Percentiles rank a stretch among this genome's conserved stretches.
phyloP scores from a whole-genome alignment of 1,284 basidiomycete species.

The Phaffia rhodozyma region DNA sequence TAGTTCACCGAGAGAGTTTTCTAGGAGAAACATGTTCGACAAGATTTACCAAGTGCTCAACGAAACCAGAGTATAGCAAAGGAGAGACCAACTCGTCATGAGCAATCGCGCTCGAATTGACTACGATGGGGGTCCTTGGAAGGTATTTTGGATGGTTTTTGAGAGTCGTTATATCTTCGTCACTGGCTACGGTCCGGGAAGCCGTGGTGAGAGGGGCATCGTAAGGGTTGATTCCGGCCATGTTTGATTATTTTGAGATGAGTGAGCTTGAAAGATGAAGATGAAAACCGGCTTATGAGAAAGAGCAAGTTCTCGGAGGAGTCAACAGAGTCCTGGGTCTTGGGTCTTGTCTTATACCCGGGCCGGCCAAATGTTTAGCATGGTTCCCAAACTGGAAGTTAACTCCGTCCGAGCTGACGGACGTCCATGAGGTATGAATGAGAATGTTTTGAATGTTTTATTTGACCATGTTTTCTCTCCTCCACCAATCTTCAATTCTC shows the following conservation, averaged over 20 bases:
- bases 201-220: constrained; percentile 19
- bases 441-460: no score
- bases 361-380: no score
- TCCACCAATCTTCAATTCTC: no score
- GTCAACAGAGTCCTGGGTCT: no score
- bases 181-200: constrained; percentile 8
- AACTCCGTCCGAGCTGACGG: no score
- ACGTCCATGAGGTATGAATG: no score
- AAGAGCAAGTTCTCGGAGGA: no score
- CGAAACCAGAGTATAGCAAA: constrained; percentile 47
- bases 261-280: no score
- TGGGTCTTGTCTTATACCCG: no score
- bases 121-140: constrained; percentile 17
- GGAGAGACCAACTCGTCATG: constrained; percentile 8
- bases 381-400: no score
- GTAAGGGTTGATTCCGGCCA: constrained; percentile 24
- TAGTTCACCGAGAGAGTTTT: constrained; percentile 12
- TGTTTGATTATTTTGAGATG: constrained; percentile 3
- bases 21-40: not conserved
- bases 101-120: constrained; percentile 22
- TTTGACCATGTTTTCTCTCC: no score
- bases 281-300: no score
- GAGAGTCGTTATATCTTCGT: constrained; percentile 9
- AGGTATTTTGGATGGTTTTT: constrained; percentile 22
- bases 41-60: constrained; percentile 45